Evolutionary conservation across 768 basidiomycete genomes (phyloP), one percentile per base, ranked within the genome.

Genomic region (Rhizopogon vesiculosus): DNA sequence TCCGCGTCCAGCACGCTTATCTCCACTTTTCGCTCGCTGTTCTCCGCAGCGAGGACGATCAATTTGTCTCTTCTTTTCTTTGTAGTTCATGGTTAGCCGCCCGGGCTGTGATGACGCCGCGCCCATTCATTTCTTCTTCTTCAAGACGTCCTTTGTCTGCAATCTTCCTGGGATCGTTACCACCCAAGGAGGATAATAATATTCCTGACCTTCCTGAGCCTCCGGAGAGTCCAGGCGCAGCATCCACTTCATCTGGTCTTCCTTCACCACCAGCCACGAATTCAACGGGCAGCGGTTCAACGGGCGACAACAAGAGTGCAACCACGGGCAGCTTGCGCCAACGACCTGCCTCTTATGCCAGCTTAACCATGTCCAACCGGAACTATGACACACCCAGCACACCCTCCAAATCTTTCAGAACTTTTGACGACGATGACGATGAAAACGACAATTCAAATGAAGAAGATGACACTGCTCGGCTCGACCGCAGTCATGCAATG

Each of bases 241-340:
- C 76, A 55, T 77, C 83, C 4, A 67, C 64, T 59, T 73, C 76
- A 55, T 89, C 87, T 5, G 89, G 90, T 6, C 68, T 92, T 5
- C 90, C 91, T 1, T 91, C 89, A 22, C 91, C 91, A 0, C 91
- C 91, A 42, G 89, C 88, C 28, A 89, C 91, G 18, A 91, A 91
- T 65, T 91, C 89, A 10, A 91, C 89, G 1, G 89, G 87, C 35
- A 90, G 88, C 67, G 87, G 87, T 39, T 89, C 87, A 62, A 84
- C 82, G 4, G 85, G 84, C 42, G 85, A 85, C 70, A 78, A 78
- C 45, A 74, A 69, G 51, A 79, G 76, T 57, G 71, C 68, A 5
- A 67, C 67, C 56, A 68, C 71, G 51, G 76, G 75, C 58, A 75
- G 74, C 62, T 55, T 74, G 57, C 73, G 76, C 59, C 65, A 65